Base-by-base conservation (phyloP, 1,139 yeast species). In the Sugiyamaella novakii region DNA sequence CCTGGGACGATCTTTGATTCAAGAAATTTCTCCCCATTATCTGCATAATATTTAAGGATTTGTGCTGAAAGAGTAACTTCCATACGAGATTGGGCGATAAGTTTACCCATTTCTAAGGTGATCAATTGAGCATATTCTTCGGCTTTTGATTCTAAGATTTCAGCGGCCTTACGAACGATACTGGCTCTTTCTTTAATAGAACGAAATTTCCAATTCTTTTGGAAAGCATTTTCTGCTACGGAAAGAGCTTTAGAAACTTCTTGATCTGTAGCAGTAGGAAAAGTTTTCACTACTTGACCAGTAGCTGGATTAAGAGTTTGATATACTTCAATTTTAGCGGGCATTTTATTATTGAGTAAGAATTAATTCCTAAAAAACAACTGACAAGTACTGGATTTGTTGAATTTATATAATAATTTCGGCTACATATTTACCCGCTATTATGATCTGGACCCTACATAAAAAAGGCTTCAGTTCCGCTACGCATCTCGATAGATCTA, bases 21-120 rank as follows among this genome's bases (percentile, higher is more conserved):
- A 19, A 41, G 30, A 52, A 84, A 68, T 70, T 86, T 85, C 69
- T 87, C 95, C 40, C 92, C 86, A 81, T 86, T 84, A 12, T 94
- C 92, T 36, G 94, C 95, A 62, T 78, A 84, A 67, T 85, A 86
- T 63, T 56, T 52, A 36, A 62, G 55, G 51, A 71, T 71, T 51
- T 70, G 72, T 59, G 79, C 73, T 55, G 83, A 73, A 61, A 80
- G 81, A 35, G 70, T 78, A 46, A 86, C 74, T 63, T 87, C 95
- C 29, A 72, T 76, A 40, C 68, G 59, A 36, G 68, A 67, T 47
- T 75, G 61, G 22, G 36, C 77, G 17, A 49, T 44, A 11, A 57
- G 54, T 62, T 81, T 81, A 53, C 87, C 87, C 43, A 81, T 74
- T 59, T 81, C 84, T 58, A 73, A 62, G 12, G 84, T 73, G 62